Evolutionary conservation across 2,329 filamentous ascomycete species (phyloP).

Genomic region (Pestalotiopsis sp.): DNA sequence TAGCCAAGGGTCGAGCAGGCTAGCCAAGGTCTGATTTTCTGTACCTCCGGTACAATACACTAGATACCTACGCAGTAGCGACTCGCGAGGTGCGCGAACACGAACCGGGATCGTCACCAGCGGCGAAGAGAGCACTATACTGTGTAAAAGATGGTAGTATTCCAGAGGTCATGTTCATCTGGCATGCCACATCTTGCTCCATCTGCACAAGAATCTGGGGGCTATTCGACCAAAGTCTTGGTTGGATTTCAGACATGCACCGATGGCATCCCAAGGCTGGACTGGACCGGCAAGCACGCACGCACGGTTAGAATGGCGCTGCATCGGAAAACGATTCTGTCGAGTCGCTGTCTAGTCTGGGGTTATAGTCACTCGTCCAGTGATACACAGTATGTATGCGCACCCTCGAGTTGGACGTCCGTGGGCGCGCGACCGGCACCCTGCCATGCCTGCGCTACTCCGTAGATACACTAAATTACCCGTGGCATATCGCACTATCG

Average conservation of each 20-base stretch:
- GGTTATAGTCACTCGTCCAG: not conserved
- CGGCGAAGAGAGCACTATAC: not conserved
- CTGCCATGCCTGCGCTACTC: not conserved
- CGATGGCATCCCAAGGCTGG: not conserved
- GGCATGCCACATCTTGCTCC: not conserved
- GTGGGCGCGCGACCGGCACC: not conserved
- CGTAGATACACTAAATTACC: not conserved
- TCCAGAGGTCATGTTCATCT: not conserved
- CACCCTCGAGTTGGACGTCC: not conserved
- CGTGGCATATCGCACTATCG: conserved; percentile 7
- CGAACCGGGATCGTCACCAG: not conserved
- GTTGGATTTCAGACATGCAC: not conserved
- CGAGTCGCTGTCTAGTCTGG: not conserved
- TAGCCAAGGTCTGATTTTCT: not conserved
- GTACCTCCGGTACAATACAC: not conserved
- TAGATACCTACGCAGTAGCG: not conserved
- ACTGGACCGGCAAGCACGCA: not conserved
- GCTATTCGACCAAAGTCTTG: not conserved
- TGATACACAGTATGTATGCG: not conserved
- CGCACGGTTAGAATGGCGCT: not conserved
- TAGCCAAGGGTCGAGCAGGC: conserved; percentile 1
- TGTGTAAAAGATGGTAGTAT: not conserved
- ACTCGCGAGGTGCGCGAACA: not conserved
- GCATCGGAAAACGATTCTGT: not conserved
- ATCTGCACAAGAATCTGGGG: not conserved